Evolutionary conservation across 768 basidiomycete species (phyloP).

Genomic region (Hemileccinum rubropunctum): DNA sequence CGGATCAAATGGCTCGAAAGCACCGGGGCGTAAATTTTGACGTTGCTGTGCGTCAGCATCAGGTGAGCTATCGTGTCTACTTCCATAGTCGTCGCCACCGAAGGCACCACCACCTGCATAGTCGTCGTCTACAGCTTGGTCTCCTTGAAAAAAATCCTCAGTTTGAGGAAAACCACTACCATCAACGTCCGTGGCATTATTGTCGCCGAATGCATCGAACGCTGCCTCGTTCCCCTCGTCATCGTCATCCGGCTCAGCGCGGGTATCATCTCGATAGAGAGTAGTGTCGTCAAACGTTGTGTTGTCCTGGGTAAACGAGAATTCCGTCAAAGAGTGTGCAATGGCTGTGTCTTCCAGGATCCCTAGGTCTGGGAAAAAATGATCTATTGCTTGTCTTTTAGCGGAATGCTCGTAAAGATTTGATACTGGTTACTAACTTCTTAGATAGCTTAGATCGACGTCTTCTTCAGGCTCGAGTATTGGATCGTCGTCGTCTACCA

Average conservation of each 20-base stretch:
- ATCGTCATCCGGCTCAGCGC: constrained; percentile 34
- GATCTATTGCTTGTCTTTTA: constrained; percentile 37
- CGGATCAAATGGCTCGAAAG: constrained; percentile 82
- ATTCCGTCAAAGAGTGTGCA: constrained; percentile 74
- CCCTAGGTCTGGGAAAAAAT: constrained; percentile 72
- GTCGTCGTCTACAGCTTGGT: constrained; percentile 52
- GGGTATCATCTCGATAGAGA: constrained; percentile 56
- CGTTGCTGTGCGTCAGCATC: constrained; percentile 40
- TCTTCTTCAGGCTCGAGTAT: constrained; percentile 67
- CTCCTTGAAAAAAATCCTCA: constrained; percentile 70
- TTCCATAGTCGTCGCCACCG: constrained; percentile 43
- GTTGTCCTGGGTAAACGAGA: constrained; percentile 73
- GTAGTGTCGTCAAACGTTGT: constrained; percentile 61
- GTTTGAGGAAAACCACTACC: constrained; percentile 38
- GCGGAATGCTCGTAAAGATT: not conserved
- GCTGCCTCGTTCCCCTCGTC: constrained; percentile 27
- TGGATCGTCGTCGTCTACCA: constrained; percentile 64
- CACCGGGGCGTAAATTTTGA: constrained; percentile 40
- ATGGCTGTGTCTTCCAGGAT: constrained; percentile 68
- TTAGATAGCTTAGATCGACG: constrained; percentile 61
- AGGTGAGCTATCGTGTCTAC: constrained; percentile 41
- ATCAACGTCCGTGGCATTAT: constrained; percentile 40
- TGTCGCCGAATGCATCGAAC: constrained; percentile 22
- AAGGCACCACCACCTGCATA: constrained; percentile 37
- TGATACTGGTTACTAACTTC: constrained; percentile 42